phyloP scores from a whole-genome alignment of 163 green algal genomes.

The Chlamydomonas reinhardtii region DNA sequence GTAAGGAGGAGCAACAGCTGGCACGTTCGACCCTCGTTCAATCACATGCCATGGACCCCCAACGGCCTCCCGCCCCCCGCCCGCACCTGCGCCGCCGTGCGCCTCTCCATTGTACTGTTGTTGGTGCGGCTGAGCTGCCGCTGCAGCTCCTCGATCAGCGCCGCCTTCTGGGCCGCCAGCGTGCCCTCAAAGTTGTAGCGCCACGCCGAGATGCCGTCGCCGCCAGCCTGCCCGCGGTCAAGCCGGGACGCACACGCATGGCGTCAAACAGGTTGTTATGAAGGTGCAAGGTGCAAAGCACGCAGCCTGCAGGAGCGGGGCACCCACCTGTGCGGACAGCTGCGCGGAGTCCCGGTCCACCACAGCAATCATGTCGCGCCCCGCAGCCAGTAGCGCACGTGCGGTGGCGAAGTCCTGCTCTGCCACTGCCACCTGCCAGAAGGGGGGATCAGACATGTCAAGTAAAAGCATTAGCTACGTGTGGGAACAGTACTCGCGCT shows the following conservation, averaged over 20 bases:
- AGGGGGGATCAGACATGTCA: not conserved
- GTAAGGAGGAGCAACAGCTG: no score
- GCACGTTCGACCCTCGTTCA: no score
- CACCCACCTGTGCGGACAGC: conserved; percentile 25
- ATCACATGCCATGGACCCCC: not conserved
- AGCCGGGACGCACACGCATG: no score
- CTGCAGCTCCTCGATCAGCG: conserved; percentile 31
- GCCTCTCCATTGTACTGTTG: conserved; percentile 31
- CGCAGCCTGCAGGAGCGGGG: no score
- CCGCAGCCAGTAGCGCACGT: conserved; percentile 13
- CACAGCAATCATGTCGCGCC: conserved; percentile 32
- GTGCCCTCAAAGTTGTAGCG: conserved; percentile 22
- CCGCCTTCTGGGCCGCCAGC: conserved; percentile 35
- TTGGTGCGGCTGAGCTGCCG: conserved; percentile 9
- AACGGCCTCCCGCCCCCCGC: no score
- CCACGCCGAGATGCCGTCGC: conserved; percentile 23
- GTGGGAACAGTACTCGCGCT: no score
- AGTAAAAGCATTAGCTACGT: no score
- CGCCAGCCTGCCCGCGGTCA: not conserved
- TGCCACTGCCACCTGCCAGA: conserved; percentile 40
- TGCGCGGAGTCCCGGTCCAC: conserved; percentile 18
- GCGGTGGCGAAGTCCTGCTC: conserved; percentile 32
- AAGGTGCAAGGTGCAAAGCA: no score
- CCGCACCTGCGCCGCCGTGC: conserved; percentile 27
- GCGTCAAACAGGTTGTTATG: no score